phyloP scores from a whole-genome alignment of 805 yeast species.

The Wickerhamomyces canadensis region DNA sequence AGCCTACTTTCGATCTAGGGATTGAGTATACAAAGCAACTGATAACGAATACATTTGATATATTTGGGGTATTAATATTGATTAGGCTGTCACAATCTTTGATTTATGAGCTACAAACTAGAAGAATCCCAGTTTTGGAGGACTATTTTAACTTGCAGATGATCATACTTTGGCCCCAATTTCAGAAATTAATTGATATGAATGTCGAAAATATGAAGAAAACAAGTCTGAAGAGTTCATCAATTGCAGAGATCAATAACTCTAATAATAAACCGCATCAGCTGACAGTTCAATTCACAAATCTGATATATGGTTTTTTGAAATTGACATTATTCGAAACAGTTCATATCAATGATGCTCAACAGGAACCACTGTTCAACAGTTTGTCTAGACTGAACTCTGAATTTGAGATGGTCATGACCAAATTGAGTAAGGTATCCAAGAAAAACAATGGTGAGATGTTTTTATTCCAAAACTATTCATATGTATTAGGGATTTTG shows the following conservation, averaged over 20 bases:
- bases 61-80: slow-evolving; percentile 70
- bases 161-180: slow-evolving; percentile 79
- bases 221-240: slow-evolving; percentile 31
- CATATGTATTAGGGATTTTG: slow-evolving; percentile 22
- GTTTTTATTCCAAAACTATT: slow-evolving; percentile 57
- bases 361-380: slow-evolving; percentile 66
- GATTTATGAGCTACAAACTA: slow-evolving; percentile 60
- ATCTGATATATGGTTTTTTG: slow-evolving; percentile 63
- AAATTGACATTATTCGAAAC: slow-evolving; percentile 40
- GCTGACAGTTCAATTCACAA: slow-evolving; percentile 76
- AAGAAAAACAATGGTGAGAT: slow-evolving; percentile 59
- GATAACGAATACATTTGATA: slow-evolving; percentile 48
- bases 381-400: slow-evolving; percentile 65
- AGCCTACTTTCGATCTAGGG: slow-evolving; percentile 47
- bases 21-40: slow-evolving; percentile 39
- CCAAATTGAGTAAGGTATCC: slow-evolving; percentile 54
- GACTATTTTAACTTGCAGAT: slow-evolving; percentile 63
- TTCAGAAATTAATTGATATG: slow-evolving; percentile 68
- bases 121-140: slow-evolving; percentile 65
- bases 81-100: slow-evolving; percentile 66
- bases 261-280: slow-evolving; percentile 46
- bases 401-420: slow-evolving; percentile 75
- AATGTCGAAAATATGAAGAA: slow-evolving; percentile 66
- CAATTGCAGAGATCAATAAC: slow-evolving; percentile 26
- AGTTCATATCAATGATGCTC: slow-evolving; percentile 17